Percentiles rank a stretch among this genome's conserved stretches.
Conservation (phyloP, 2,329 filamentous ascomycete genomes). For the Beauveria caledonica region DNA sequence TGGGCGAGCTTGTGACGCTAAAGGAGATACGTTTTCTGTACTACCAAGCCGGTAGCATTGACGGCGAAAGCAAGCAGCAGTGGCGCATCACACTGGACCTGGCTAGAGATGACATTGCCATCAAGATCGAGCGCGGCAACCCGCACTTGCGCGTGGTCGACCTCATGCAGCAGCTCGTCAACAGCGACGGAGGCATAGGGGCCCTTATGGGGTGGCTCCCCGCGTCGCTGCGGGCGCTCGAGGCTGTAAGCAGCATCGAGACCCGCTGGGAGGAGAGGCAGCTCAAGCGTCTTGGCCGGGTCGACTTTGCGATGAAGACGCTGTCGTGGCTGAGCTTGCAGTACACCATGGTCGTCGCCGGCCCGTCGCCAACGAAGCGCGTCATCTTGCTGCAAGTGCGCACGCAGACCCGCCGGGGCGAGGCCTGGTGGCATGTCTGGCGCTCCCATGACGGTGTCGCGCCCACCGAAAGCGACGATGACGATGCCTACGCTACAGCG, state of each 20-base stretch:
- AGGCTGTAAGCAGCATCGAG: conserved; percentile 53
- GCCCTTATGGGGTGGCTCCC: conserved; percentile 47
- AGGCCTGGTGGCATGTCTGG: conserved; percentile 43
- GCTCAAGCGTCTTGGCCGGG: conserved; percentile 34
- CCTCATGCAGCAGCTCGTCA: conserved; percentile 49
- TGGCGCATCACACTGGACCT: conserved; percentile 54
- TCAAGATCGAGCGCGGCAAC: conserved; percentile 54
- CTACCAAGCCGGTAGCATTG: conserved; percentile 24
- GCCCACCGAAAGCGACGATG: neutral
- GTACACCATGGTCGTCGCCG: conserved; percentile 35
- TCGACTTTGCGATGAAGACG: conserved; percentile 44
- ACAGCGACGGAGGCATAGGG: conserved; percentile 43
- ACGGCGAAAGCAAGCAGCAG: conserved; percentile 15
- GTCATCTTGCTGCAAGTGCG: conserved; percentile 44
- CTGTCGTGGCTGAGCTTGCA: conserved; percentile 51
- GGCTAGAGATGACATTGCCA: conserved; percentile 40
- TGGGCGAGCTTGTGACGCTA: conserved; percentile 52
- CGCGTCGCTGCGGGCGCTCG: conserved; percentile 56
- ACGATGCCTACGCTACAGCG: conserved; percentile 29
- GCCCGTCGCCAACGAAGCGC: conserved; percentile 16
- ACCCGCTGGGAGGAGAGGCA: conserved; percentile 38
- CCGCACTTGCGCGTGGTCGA: conserved; percentile 59
- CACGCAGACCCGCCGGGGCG: conserved; percentile 38
- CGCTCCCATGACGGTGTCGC: conserved; percentile 21
- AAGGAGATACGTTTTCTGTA: conserved; percentile 63